Percentiles rank a stretch among this genome's conserved stretches.
These are phyloP conservation scores for Auricularia heimuer DNA, from an alignment of 768 basidiomycete species.

Conservation along the genomic window DNA sequence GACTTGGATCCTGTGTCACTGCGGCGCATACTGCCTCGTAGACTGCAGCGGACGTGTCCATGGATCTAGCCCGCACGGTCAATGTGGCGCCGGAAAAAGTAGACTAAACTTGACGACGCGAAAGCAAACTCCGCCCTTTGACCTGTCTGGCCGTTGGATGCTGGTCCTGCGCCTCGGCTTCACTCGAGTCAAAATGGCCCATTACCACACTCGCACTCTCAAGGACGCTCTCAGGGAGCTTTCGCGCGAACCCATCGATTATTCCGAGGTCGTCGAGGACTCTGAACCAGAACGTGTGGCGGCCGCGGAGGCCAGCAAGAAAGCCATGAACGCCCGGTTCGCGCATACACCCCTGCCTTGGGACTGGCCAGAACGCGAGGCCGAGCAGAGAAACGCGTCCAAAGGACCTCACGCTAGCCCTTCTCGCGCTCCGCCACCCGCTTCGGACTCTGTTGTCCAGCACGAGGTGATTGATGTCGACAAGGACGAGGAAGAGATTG, in stretches of 20 bases:
- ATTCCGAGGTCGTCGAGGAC: conserved; percentile 39
- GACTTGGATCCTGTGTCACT: conserved; percentile 58
- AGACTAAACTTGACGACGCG: neutral
- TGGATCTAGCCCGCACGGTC: neutral
- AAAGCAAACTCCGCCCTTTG: neutral
- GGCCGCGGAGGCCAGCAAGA: neutral
- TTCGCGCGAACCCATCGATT: neutral
- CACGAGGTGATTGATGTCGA: neutral
- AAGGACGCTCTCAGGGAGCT: neutral
- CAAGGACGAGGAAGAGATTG: neutral
- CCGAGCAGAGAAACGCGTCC: no score
- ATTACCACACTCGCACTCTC: neutral
- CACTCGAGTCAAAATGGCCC: neutral
- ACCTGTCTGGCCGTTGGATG: neutral
- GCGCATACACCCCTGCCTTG: neutral
- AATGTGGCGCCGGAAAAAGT: neutral
- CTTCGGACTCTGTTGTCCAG: neutral
- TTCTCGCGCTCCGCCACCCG: neutral
- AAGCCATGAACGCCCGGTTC: neutral
- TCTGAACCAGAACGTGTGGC: conserved; percentile 60
- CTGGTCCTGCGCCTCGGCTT: neutral
- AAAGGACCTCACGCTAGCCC: neutral
- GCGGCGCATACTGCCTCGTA: conserved; percentile 56
- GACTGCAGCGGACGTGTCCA: conserved; percentile 18
- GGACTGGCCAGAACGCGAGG: neutral